Evolutionary conservation across 2,329 filamentous ascomycete species (phyloP).

Genomic region (Plectosphaerella cucumerina): DNA sequence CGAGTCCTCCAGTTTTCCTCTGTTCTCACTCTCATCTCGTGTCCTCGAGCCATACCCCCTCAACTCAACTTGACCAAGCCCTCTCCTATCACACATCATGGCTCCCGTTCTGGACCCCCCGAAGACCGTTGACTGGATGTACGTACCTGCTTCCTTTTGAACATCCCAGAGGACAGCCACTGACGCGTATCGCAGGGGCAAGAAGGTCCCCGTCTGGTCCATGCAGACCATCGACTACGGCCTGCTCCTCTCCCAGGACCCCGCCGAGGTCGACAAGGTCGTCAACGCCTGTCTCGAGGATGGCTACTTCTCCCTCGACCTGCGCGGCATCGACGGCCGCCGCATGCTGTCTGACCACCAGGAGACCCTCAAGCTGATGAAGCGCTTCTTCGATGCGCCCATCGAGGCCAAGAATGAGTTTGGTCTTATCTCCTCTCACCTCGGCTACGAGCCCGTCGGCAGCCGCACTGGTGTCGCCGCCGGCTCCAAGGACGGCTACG

Average conservation of each 20-base stretch:
- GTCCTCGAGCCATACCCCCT: no score
- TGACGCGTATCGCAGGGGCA: no score
- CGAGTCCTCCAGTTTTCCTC: no score
- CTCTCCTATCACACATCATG: constrained; percentile 30
- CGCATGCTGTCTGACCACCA: constrained; percentile 48
- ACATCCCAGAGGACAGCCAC: no score
- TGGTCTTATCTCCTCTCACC: constrained; percentile 48
- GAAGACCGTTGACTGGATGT: constrained; percentile 43
- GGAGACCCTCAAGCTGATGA: constrained; percentile 49
- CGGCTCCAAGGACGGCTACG: constrained; percentile 47
- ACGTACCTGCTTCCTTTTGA: no score
- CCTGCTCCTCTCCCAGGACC: constrained; percentile 48
- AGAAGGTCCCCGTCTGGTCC: constrained; percentile 43
- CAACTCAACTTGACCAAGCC: neutral
- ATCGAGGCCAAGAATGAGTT: constrained; percentile 54
- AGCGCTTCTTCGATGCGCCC: constrained; percentile 49
- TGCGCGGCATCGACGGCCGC: constrained; percentile 47
- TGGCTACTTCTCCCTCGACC: constrained; percentile 54
- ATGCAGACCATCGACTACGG: constrained; percentile 50
- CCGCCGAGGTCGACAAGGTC: constrained; percentile 47
- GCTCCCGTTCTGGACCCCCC: constrained; percentile 32
- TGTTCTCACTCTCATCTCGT: no score
- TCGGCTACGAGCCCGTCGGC: constrained; percentile 48
- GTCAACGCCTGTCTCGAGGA: constrained; percentile 43
- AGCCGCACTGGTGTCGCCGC: constrained; percentile 41